Evolutionary conservation across 768 basidiomycete genomes (phyloP), one percentile per base, ranked within the genome.

Genomic region (Lentinula detonsa): DNA sequence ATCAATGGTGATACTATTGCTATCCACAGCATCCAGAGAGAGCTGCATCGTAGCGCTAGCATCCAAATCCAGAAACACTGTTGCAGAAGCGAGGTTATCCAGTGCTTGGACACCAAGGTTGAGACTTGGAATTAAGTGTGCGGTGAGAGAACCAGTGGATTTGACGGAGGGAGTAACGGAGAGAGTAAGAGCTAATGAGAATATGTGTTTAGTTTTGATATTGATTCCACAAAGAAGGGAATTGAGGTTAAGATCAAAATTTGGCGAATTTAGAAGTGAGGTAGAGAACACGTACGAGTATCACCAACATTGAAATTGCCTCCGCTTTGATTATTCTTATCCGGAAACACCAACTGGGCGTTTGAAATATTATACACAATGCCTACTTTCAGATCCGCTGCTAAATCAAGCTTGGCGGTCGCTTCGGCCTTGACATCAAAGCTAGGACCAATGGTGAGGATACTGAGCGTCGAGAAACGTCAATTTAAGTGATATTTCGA

Each of bases 91-190:
- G 4, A 60, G 9, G 21, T 52, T 50, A 16, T 42, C 48, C 16
- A 60, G 40, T 15, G 50, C 59, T 28, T 52, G 45, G 5, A 60
- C 31, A 6, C 59, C 59, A 39, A 60, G 40, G 39, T 60, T 60
- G 46, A 60, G 46, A 28, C 33, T 60, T 2, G 59, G 59, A 10
- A 60, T 60, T 15, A 60, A 39, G 49, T 60, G 59, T 40, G 59
- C 59, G 33, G 59, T 51, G 6, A 60, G 33, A 8, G 48, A 51
- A 18, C 59, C 59, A 5, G 48, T 60, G 40, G 59, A 46, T 43
- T 60, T 37, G 18, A 52, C 59, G n/a, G 48, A 50, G 15, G 59
- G 59, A n/a, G 45, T 60, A 3, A 60, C 33, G 46, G 59, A 60
- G 13, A 60, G 59, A 4, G 45, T 37, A 11, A 60, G 31, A 15